phyloP scores from a whole-genome alignment of 306 rosid genomes.

The Rosa rugosa region DNA sequence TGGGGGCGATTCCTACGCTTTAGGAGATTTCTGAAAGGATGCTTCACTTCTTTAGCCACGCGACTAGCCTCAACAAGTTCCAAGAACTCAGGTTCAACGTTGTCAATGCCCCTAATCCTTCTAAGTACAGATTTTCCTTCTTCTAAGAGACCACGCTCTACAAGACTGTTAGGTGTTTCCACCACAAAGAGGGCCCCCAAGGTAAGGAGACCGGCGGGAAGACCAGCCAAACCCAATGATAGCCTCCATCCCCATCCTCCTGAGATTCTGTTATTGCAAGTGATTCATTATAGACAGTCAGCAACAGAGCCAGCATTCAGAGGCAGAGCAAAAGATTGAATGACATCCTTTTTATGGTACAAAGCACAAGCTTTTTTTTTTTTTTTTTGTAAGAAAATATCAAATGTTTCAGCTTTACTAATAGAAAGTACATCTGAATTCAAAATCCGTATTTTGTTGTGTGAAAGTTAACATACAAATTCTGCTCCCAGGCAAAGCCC shows the following conservation, averaged over 20 bases:
- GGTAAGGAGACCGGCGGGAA: constrained; percentile 73
- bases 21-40: constrained; percentile 75
- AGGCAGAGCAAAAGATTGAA: neutral
- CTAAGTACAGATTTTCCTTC: constrained; percentile 66
- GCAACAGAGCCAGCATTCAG: neutral
- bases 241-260: constrained; percentile 98
- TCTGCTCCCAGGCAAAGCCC: neutral
- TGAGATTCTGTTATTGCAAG: constrained; percentile 41
- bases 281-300: neutral
- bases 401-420: neutral
- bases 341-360: neutral
- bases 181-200: constrained; percentile 74
- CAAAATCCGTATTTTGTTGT: neutral
- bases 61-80: constrained; percentile 78
- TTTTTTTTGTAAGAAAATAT: neutral
- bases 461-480: neutral
- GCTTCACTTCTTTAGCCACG: constrained; percentile 61
- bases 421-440: neutral
- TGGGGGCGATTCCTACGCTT: constrained; percentile 69
- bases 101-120: constrained; percentile 69
- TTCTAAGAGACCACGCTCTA: constrained; percentile 77
- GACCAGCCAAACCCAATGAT: constrained; percentile 76
- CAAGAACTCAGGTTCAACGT: constrained; percentile 73
- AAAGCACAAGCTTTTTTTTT: neutral
- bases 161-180: constrained; percentile 86